Conservation (phyloP, 352 stramenopile species). For the Phytophthora pluvialis region DNA sequence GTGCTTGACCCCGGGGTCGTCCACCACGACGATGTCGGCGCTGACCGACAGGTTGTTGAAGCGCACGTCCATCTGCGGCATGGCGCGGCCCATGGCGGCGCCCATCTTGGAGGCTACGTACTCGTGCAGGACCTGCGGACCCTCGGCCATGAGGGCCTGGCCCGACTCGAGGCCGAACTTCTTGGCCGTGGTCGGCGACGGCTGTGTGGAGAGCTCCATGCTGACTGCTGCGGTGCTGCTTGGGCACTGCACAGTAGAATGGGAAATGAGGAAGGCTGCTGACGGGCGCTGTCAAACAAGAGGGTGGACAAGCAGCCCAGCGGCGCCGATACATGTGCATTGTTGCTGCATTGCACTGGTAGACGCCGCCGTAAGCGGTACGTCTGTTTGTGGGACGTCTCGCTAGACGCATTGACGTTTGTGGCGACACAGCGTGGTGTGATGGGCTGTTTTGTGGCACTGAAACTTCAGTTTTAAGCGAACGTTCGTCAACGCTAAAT, state of each 20-base stretch:
- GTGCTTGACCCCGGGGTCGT: conserved; percentile 25
- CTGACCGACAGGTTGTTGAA: conserved; percentile 51
- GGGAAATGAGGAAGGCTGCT: conserved; percentile 20
- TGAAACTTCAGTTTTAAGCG: conserved; percentile 11
- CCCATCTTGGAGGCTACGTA: conserved; percentile 37
- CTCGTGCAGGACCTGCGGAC: conserved; percentile 41
- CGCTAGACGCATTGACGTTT: conserved; percentile 8
- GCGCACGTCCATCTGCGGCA: conserved; percentile 57
- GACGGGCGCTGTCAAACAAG: conserved; percentile 21
- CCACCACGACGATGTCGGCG: conserved; percentile 41
- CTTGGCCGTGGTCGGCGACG: conserved; percentile 3
- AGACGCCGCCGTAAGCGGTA: conserved; percentile 5
- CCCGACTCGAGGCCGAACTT: conserved; percentile 27
- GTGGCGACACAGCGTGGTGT: neutral
- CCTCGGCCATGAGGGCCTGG: conserved; percentile 36
- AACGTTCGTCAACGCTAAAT: neutral
- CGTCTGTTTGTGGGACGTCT: conserved; percentile 3
- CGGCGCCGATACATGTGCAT: neutral
- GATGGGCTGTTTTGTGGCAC: neutral
- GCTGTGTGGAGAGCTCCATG: conserved; percentile 14
- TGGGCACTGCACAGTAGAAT: conserved; percentile 26
- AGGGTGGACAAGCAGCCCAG: conserved; percentile 21
- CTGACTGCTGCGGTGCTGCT: neutral
- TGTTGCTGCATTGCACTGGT: conserved; percentile 14
- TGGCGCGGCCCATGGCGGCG: conserved; percentile 28